Conservation (phyloP, 1,284 basidiomycete species). For the Boletus hoseneyae region DNA sequence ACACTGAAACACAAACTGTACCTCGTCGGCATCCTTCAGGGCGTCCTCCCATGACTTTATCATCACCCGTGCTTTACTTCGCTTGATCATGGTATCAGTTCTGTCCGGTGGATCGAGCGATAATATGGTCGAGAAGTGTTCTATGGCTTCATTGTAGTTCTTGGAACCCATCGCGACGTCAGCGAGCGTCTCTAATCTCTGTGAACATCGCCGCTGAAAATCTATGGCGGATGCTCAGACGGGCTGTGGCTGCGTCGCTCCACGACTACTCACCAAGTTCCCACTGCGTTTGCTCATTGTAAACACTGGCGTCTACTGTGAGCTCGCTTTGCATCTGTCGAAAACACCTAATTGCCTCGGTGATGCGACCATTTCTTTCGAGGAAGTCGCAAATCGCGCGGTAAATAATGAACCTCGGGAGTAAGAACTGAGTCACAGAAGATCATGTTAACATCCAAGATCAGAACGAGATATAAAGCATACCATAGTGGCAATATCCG, state of each 20-base stretch:
- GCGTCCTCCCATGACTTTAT: conserved; percentile 2
- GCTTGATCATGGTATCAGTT: neutral
- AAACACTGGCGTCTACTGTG: too few species aligned
- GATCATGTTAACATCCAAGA: neutral
- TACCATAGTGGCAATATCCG: neutral
- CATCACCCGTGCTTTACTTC: neutral
- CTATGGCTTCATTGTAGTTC: neutral
- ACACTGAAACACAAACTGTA: neutral
- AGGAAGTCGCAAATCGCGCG: neutral
- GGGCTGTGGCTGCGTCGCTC: neutral
- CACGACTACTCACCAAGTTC: neutral
- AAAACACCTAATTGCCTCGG: neutral
- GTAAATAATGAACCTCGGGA: neutral
- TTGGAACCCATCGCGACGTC: neutral
- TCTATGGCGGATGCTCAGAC: neutral
- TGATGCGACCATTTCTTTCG: neutral
- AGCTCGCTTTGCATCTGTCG: too few species aligned
- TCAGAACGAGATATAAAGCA: neutral
- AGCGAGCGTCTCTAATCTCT: neutral
- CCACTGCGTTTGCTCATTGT: neutral
- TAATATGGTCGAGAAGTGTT: neutral
- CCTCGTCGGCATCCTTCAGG: conserved; percentile 1
- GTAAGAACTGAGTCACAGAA: neutral
- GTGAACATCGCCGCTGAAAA: neutral
- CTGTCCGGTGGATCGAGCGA: neutral